These are phyloP conservation scores for Cutaneotrichosporon mucoides DNA, from an alignment of 1,284 basidiomycete genomes.

Conservation along the genomic window DNA sequence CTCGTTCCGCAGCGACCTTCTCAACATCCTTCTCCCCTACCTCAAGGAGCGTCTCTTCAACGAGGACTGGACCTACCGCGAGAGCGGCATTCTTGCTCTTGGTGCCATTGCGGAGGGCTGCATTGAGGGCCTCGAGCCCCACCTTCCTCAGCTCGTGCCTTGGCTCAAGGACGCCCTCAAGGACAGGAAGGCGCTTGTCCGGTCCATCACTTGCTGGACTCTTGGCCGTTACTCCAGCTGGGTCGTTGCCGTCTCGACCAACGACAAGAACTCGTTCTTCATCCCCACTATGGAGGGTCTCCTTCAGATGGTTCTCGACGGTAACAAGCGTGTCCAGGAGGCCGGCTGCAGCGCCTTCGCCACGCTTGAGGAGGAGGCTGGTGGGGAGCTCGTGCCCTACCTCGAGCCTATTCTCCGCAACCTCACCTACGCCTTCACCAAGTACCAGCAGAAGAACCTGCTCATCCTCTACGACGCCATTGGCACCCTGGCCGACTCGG, in stretches of 20 bases:
- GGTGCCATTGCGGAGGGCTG: conserved; percentile 99
- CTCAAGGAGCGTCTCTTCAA: conserved; percentile 93
- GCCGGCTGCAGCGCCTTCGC: conserved; percentile 98
- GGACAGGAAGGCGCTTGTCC: conserved; percentile 92
- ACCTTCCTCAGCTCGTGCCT: conserved; percentile 85
- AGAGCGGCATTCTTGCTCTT: conserved; percentile 92
- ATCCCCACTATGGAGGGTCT: conserved; percentile 97
- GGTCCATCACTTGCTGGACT: conserved; percentile 99
- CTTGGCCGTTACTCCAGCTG: conserved; percentile 97
- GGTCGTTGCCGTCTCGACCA: conserved; percentile 71
- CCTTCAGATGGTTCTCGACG: conserved; percentile 95
- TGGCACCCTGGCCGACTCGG: conserved; percentile 94
- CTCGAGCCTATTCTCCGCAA: conserved; percentile 92
- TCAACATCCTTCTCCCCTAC: conserved; percentile 82
- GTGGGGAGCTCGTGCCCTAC: conserved; percentile 81
- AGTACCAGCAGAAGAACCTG: conserved; percentile 99
- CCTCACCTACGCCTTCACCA: conserved; percentile 91
- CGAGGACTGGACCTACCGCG: conserved; percentile 87
- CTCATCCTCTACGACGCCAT: conserved; percentile 97
- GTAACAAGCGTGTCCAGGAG: conserved; percentile 99
- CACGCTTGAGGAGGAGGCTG: conserved; percentile 97
- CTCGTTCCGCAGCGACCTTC: conserved; percentile 77
- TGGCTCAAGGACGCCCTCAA: conserved; percentile 86
- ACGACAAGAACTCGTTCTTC: conserved; percentile 85
- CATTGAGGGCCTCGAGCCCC: conserved; percentile 91